A percentile compares a stretch with the other conserved stretches of the same genome.
Evolutionary conservation across 2,329 filamentous ascomycete species (phyloP).

Genomic region (Geosmithia putterillii): DNA sequence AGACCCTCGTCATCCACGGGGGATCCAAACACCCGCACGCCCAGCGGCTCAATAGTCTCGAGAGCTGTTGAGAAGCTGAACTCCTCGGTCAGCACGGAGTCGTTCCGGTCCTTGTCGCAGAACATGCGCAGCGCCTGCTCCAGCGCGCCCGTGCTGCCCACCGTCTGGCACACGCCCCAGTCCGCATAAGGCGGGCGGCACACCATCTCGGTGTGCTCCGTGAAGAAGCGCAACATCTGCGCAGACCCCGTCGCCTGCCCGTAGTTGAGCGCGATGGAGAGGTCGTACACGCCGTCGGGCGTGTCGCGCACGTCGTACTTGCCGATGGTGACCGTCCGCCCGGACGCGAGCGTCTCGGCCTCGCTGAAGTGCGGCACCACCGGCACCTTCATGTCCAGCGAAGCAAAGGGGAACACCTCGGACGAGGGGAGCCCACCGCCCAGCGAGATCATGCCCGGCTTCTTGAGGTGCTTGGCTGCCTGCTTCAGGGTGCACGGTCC

Average conservation of each 20-base stretch:
- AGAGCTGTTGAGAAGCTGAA: conserved; percentile 75
- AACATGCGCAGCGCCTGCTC: conserved; percentile 81
- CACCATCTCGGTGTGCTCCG: conserved; percentile 90
- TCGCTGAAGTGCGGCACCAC: conserved; percentile 58
- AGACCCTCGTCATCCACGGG: conserved; percentile 41
- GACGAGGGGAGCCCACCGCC: conserved; percentile 82
- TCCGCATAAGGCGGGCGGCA: conserved; percentile 80
- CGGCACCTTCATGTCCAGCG: conserved; percentile 64
- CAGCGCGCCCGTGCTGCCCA: conserved; percentile 76
- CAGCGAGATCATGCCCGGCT: conserved; percentile 77
- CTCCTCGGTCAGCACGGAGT: conserved; percentile 75
- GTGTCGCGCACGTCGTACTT: conserved; percentile 67
- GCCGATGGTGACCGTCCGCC: conserved; percentile 51
- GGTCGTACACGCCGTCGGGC: conserved; percentile 42
- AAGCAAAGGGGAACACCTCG: conserved; percentile 85
- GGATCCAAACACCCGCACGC: conserved; percentile 37
- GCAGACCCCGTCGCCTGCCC: conserved; percentile 76
- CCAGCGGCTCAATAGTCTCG: conserved; percentile 43
- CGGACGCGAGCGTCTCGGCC: conserved; percentile 47
- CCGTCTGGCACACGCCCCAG: conserved; percentile 74
- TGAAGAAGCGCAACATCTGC: conserved; percentile 80
- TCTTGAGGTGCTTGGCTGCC: conserved; percentile 68
- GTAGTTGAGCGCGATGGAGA: conserved; percentile 87
- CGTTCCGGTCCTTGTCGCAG: conserved; percentile 52
- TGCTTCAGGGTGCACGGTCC: conserved; percentile 66